phyloP scores from a whole-genome alignment of 352 stramenopile genomes.

The Peronospora destructor region DNA sequence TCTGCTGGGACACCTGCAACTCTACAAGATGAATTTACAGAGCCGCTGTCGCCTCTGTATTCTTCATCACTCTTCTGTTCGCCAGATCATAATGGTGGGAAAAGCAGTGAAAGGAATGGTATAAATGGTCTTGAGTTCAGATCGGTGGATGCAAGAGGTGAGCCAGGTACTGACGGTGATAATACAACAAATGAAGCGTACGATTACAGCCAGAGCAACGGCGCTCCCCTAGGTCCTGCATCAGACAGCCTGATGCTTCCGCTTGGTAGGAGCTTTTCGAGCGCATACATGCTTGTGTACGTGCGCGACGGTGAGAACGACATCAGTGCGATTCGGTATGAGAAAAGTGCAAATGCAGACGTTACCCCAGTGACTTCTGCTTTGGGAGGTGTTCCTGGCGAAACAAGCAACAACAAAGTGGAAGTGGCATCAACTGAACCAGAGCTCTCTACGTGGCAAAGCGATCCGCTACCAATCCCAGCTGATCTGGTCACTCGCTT shows the following conservation, averaged over 20 bases:
- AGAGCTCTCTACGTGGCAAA: conserved; percentile 20
- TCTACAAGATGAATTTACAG: conserved; percentile 15
- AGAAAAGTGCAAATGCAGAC: conserved; percentile 1
- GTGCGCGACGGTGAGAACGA: conserved; percentile 73
- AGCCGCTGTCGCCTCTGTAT: conserved; percentile 45
- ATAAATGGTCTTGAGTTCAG: conserved; percentile 37
- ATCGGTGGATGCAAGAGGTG: conserved; percentile 29
- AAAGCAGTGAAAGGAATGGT: conserved; percentile 14
- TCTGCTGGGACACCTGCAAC: conserved; percentile 23
- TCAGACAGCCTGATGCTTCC: conserved; percentile 47
- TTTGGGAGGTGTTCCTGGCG: conserved; percentile 12
- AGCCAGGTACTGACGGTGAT: conserved; percentile 7
- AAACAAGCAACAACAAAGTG: not conserved
- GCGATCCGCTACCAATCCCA: conserved; percentile 46
- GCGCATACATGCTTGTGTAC: conserved; percentile 87
- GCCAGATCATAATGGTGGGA: conserved; percentile 30
- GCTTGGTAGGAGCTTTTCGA: conserved; percentile 62
- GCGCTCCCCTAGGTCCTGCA: conserved; percentile 6
- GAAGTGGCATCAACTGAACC: not conserved
- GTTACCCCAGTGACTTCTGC: conserved; percentile 1
- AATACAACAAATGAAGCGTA: conserved; percentile 30
- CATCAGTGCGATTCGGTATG: conserved; percentile 44
- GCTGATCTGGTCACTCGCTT: conserved; percentile 54
- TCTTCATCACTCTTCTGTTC: conserved; percentile 43
- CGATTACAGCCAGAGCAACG: conserved; percentile 34